Percentiles rank a stretch among this genome's conserved stretches.
phyloP scores from a whole-genome alignment of 257 asterid genomes.

The Asclepias syriaca region DNA sequence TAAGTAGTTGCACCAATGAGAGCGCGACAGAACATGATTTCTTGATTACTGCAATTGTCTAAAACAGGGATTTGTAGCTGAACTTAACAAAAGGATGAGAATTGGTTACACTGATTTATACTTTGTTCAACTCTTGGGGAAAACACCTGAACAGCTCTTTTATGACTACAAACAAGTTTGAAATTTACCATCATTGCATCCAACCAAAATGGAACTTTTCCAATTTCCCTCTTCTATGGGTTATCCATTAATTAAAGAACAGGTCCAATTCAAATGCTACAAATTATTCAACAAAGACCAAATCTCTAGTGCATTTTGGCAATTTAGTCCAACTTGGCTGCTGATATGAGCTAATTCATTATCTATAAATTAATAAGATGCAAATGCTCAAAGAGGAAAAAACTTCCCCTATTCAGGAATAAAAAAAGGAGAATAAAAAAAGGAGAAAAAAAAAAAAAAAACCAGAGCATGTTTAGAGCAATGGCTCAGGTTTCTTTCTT shows the following conservation, averaged over 20 bases:
- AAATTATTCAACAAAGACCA: background rate
- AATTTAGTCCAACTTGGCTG: background rate
- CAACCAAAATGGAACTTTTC: background rate
- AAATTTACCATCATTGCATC: too few relatives aligned
- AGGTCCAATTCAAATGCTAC: background rate
- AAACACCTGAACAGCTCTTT: constrained; percentile 50
- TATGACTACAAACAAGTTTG: constrained; percentile 25
- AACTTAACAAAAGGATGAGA: constrained; percentile 58
- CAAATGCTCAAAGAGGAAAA: too few relatives aligned
- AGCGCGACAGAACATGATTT: background rate
- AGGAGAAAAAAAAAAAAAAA: background rate
- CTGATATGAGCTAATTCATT: background rate
- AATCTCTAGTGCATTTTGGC: background rate
- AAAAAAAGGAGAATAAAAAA: too few relatives aligned
- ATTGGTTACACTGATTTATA: constrained; percentile 31
- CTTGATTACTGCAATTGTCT: too few relatives aligned
- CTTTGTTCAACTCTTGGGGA: constrained; percentile 50
- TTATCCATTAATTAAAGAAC: background rate
- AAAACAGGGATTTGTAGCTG: too few relatives aligned
- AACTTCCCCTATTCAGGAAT: background rate
- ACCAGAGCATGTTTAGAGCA: background rate
- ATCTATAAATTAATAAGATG: background rate
- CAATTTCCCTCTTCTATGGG: background rate
- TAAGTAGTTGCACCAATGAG: background rate
- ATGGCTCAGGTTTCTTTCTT: constrained; percentile 11